These are phyloP conservation scores for Gracilaria gracilis DNA, from an alignment of 23 red algal species.

Conservation along the genomic window DNA sequence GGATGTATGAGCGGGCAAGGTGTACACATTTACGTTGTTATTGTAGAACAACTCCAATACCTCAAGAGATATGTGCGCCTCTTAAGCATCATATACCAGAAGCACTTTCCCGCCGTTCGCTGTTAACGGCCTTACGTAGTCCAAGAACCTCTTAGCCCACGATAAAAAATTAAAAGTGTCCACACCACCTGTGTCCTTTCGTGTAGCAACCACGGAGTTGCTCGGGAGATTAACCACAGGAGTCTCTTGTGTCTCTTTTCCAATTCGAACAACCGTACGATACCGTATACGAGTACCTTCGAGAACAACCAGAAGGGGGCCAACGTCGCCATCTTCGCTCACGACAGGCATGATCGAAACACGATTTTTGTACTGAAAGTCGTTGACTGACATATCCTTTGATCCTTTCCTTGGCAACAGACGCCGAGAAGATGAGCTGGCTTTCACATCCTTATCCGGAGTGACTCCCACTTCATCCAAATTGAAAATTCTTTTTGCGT, in stretches of 20 bases:
- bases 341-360: slow-evolving; percentile 32
- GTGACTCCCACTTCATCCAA: slow-evolving; percentile 47
- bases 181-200: slow-evolving; percentile 28
- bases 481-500: slow-evolving; percentile 27
- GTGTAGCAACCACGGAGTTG: slow-evolving; percentile 30
- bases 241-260: neutral
- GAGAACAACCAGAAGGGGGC: slow-evolving; percentile 17
- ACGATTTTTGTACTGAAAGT: slow-evolving; percentile 13
- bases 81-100: slow-evolving; percentile 51
- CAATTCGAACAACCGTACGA: neutral
- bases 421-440: neutral
- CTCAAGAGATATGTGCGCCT: slow-evolving; percentile 35
- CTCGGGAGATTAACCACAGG: neutral
- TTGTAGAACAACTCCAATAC: slow-evolving; percentile 30
- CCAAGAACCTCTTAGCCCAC: slow-evolving; percentile 33
- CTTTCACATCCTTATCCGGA: slow-evolving; percentile 29
- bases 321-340: neutral
- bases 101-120: slow-evolving; percentile 27
- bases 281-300: slow-evolving; percentile 31
- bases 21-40: slow-evolving; percentile 37
- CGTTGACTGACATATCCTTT: neutral
- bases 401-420: neutral
- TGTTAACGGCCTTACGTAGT: neutral
- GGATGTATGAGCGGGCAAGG: slow-evolving; percentile 52
- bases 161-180: slow-evolving; percentile 36